phyloP scores from a whole-genome alignment of 2,329 filamentous ascomycete genomes.

The Arthrinium puccinioides region DNA sequence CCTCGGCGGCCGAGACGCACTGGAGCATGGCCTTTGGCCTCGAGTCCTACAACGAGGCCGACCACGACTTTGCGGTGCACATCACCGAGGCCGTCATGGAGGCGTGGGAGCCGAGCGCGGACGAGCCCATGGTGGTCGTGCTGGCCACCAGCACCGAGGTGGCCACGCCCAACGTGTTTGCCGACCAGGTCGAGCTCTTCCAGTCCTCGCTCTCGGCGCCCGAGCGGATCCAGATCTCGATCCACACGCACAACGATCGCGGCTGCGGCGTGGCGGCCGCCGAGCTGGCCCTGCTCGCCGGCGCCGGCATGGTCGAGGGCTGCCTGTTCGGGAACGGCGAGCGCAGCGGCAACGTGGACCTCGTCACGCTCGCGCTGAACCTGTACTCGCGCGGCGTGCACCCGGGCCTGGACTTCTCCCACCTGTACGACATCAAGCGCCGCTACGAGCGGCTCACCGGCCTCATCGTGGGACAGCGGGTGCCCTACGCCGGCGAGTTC shows the following conservation, averaged over 20 bases:
- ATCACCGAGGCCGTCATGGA: slow-evolving; percentile 4
- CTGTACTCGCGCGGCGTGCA: slow-evolving; percentile 61
- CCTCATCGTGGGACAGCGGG: slow-evolving; percentile 57
- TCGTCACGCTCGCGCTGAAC: slow-evolving; percentile 59
- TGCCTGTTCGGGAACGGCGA: slow-evolving; percentile 63
- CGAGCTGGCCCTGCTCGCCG: slow-evolving; percentile 62
- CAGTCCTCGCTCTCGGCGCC: slow-evolving; percentile 25
- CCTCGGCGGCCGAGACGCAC: background rate
- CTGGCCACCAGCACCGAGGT: slow-evolving; percentile 7
- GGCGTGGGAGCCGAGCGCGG: slow-evolving; percentile 3
- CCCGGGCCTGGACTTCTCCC: slow-evolving; percentile 58
- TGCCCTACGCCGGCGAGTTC: slow-evolving; percentile 57
- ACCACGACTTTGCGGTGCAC: slow-evolving; percentile 2
- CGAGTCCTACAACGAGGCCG: slow-evolving; percentile 6
- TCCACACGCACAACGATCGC: slow-evolving; percentile 62
- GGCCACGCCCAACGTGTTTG: slow-evolving; percentile 11
- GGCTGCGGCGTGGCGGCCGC: slow-evolving; percentile 60
- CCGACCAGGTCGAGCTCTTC: slow-evolving; percentile 43
- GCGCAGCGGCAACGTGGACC: slow-evolving; percentile 58
- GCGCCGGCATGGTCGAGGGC: slow-evolving; percentile 59
- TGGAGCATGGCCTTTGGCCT: slow-evolving; percentile 4
- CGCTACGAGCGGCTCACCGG: slow-evolving; percentile 61
- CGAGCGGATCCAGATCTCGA: slow-evolving; percentile 55
- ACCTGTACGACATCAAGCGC: slow-evolving; percentile 57
- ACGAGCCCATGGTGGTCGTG: slow-evolving; percentile 4